A percentile compares a stretch with the other conserved stretches of the same genome.
Conservation (phyloP, 345 rosid genomes). For the Zanthoxylum bungeanum region DNA sequence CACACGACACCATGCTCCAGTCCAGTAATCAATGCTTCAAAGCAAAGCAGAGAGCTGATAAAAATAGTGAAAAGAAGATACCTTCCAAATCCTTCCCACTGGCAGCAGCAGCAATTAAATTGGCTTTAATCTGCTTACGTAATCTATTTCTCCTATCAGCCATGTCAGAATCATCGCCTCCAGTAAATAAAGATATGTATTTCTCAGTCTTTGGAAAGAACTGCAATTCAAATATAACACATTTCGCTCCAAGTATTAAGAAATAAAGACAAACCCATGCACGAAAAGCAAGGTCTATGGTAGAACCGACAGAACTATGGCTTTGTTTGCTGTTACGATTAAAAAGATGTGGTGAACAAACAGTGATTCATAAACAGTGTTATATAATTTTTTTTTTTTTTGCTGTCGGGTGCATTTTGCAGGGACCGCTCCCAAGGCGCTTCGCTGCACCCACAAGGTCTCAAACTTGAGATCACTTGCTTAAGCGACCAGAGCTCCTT, state of each 20-base stretch:
- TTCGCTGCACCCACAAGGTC: no score
- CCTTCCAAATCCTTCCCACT: constrained; percentile 99
- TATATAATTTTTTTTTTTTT: no score
- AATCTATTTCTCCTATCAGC: constrained; percentile 78
- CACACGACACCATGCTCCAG: neutral
- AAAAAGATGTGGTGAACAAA: no score
- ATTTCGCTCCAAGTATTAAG: neutral
- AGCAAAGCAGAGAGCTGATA: neutral
- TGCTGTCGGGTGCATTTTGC: no score
- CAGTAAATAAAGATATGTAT: constrained; percentile 85
- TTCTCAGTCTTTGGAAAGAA: constrained; percentile 97
- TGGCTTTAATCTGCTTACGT: constrained; percentile 94
- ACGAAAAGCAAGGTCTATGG: neutral
- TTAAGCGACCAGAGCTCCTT: no score
- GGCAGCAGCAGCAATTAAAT: constrained; percentile 88
- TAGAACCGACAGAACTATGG: no score
- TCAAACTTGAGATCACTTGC: no score
- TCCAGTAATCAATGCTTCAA: neutral
- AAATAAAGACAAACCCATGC: neutral
- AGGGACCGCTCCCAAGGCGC: no score
- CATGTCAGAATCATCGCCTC: constrained; percentile 62
- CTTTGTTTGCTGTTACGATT: no score
- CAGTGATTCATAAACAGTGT: no score
- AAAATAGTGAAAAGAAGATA: constrained; percentile 19
- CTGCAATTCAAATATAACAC: constrained; percentile 36